Conservation (phyloP, 2,329 filamentous ascomycete genomes). For the Verticillium klebahnii region DNA sequence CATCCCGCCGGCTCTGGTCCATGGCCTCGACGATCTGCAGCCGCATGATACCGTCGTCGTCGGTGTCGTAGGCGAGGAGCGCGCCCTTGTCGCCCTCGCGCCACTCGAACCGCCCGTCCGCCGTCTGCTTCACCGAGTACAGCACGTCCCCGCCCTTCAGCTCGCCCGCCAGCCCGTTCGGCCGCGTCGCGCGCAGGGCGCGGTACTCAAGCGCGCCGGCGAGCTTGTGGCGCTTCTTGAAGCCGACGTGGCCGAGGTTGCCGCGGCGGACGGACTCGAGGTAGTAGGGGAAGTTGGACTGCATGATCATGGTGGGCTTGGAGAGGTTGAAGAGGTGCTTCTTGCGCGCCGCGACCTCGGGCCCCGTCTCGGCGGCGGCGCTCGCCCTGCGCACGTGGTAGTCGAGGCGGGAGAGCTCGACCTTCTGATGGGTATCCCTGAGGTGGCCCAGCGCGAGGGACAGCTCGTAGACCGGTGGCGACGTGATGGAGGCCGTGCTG, state of each 20-base stretch:
- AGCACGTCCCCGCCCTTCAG: conserved; percentile 17
- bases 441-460: conserved; percentile 28
- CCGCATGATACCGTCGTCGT: conserved; percentile 19
- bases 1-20: conserved; percentile 22
- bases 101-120: conserved; percentile 25
- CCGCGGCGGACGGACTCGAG: conserved; percentile 24
- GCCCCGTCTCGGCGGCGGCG: conserved; percentile 13
- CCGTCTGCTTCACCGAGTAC: conserved; percentile 22
- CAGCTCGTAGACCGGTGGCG: conserved; percentile 29
- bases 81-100: conserved; percentile 14
- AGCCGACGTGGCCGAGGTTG: conserved; percentile 22
- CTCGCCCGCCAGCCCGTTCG: conserved; percentile 7
- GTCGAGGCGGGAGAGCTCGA: conserved; percentile 26
- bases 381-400: conserved; percentile 11
- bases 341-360: conserved; percentile 20
- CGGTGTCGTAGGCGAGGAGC: conserved; percentile 14
- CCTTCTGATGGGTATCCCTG: conserved; percentile 23
- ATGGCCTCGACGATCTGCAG: conserved; percentile 26
- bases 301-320: conserved; percentile 21
- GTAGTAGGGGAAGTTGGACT: conserved; percentile 25
- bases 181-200: conserved; percentile 13
- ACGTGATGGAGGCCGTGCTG: conserved; percentile 18
- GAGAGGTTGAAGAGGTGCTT: conserved; percentile 29
- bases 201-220: conserved; percentile 16
- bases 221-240: conserved; percentile 19